phyloP scores from a whole-genome alignment of 2,329 filamentous ascomycete genomes.

The Hirsutella thompsonii region DNA sequence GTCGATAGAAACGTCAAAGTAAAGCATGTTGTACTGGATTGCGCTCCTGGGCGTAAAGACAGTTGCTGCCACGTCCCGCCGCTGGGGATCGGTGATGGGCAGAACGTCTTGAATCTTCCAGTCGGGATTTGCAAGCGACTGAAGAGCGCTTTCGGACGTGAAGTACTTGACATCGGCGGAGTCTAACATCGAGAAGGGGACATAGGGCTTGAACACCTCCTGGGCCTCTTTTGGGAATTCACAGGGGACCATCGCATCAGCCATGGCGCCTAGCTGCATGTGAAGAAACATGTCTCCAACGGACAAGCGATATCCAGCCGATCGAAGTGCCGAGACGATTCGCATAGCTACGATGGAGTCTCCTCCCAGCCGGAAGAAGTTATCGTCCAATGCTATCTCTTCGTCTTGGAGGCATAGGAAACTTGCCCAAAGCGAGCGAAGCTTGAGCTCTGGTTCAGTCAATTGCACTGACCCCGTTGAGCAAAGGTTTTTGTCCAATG shows the following conservation, averaged over 20 bases:
- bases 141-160: constrained; percentile 6
- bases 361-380: constrained; percentile 14
- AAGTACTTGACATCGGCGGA: constrained; percentile 8
- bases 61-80: constrained; percentile 10
- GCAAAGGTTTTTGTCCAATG: neutral
- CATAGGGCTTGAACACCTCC: constrained; percentile 7
- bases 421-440: constrained; percentile 10
- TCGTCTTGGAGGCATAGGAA: constrained; percentile 10
- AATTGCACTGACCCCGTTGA: neutral
- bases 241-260: neutral
- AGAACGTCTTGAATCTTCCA: constrained; percentile 12
- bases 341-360: constrained; percentile 12
- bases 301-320: constrained; percentile 10
- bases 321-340: constrained; percentile 12
- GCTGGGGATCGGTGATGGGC: constrained; percentile 10
- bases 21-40: constrained; percentile 15
- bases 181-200: constrained; percentile 9
- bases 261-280: constrained; percentile 8
- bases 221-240: constrained; percentile 10
- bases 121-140: constrained; percentile 7
- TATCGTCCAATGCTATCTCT: constrained; percentile 13
- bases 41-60: constrained; percentile 11
- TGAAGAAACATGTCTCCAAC: constrained; percentile 15
- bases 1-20: constrained; percentile 12
- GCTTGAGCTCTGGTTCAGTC: constrained; percentile 9